phyloP scores from a whole-genome alignment of 768 basidiomycete species.

The Tricholoma matsutake region DNA sequence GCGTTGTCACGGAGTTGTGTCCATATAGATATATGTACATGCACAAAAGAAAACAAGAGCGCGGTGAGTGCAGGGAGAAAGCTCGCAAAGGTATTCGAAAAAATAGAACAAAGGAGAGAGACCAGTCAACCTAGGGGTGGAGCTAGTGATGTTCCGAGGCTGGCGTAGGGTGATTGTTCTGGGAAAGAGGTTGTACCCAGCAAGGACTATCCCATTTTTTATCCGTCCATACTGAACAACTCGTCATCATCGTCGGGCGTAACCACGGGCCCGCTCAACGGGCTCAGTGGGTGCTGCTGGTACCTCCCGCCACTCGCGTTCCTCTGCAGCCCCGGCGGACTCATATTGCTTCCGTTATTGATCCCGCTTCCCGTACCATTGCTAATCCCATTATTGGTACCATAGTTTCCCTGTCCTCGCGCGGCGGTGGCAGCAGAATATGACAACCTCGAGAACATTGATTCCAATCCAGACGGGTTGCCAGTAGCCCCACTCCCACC shows the following conservation, averaged over 20 bases:
- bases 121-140: neutral
- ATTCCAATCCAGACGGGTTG: constrained; percentile 32
- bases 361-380: constrained; percentile 1
- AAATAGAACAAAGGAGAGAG: neutral
- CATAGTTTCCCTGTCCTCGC: constrained; percentile 16
- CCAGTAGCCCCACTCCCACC: neutral
- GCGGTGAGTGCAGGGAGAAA: neutral
- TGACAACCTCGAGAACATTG: constrained; percentile 54
- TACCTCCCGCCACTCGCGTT: constrained; percentile 38
- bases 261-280: constrained; percentile 57
- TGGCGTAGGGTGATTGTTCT: neutral
- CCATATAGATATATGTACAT: neutral
- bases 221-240: constrained; percentile 68
- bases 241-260: constrained; percentile 64
- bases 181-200: neutral
- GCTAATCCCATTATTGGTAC: constrained; percentile 13
- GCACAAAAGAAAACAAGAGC: neutral
- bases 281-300: constrained; percentile 45
- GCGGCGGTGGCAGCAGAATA: constrained; percentile 42
- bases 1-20: neutral
- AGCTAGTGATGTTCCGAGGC: neutral
- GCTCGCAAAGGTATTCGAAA: neutral
- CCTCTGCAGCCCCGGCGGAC: constrained; percentile 36
- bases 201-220: neutral
- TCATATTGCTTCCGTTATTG: constrained; percentile 16